Conservation (phyloP, 2,329 filamentous ascomycete species). For the Tothia fuscella region DNA sequence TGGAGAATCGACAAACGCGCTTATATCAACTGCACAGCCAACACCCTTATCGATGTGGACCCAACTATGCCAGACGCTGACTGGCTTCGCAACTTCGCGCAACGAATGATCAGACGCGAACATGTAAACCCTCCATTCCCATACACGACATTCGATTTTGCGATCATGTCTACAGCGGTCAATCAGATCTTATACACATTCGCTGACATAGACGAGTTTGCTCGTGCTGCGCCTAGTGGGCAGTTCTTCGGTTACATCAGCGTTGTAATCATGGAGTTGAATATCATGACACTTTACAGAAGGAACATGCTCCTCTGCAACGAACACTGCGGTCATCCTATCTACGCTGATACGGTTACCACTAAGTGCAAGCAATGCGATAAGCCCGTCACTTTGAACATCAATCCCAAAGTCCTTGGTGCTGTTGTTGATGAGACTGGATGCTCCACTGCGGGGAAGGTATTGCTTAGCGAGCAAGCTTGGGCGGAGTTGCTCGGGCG, state of each 20-base stretch:
- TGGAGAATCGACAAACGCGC: slow-evolving; percentile 26
- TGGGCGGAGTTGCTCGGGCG: slow-evolving; percentile 41
- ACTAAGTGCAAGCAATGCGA: slow-evolving; percentile 32
- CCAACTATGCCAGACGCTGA: slow-evolving; percentile 41
- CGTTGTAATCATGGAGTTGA: slow-evolving; percentile 31
- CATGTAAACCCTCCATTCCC: slow-evolving; percentile 40
- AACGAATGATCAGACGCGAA: slow-evolving; percentile 36
- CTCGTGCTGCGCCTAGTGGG: slow-evolving; percentile 13
- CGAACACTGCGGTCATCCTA: slow-evolving; percentile 40
- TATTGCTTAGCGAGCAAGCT: slow-evolving; percentile 41
- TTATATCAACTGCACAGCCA: slow-evolving; percentile 26
- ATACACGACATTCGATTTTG: slow-evolving; percentile 15
- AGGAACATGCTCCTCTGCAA: slow-evolving; percentile 34
- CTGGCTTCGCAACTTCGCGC: slow-evolving; percentile 41
- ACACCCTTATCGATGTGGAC: slow-evolving; percentile 43
- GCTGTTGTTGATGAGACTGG: slow-evolving; percentile 45
- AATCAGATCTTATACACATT: slow-evolving; percentile 30
- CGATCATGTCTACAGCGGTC: slow-evolving; percentile 16
- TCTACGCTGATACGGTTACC: slow-evolving; percentile 39
- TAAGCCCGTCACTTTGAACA: slow-evolving; percentile 21
- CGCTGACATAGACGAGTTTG: slow-evolving; percentile 33
- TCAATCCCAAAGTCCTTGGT: slow-evolving; percentile 33
- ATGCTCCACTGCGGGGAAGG: slow-evolving; percentile 36
- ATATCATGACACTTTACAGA: slow-evolving; percentile 28
- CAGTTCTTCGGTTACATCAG: slow-evolving; percentile 33